phyloP scores from a whole-genome alignment of 2,329 filamentous ascomycete genomes.

The Graphium sp. region DNA sequence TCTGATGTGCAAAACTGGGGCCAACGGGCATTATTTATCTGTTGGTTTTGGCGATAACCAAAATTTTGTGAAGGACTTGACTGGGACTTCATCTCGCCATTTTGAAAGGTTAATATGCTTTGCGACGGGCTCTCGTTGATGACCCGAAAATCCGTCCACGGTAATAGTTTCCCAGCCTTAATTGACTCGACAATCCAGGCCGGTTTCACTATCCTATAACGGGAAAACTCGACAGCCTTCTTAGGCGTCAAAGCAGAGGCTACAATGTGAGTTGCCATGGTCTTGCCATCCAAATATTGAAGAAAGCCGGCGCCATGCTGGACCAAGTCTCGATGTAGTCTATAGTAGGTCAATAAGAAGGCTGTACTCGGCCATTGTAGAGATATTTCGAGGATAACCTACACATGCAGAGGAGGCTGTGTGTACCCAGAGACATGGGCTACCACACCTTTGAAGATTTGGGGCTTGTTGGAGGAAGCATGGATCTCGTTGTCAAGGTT shows the following conservation, averaged over 20 bases:
- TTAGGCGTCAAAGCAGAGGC: slow-evolving; percentile 81
- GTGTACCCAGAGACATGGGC: slow-evolving; percentile 93
- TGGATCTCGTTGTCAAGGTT: slow-evolving; percentile 76
- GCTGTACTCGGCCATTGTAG: too few species aligned
- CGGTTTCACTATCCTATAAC: slow-evolving; percentile 85
- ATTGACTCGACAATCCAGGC: slow-evolving; percentile 90
- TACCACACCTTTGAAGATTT: slow-evolving; percentile 81
- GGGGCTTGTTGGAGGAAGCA: slow-evolving; percentile 50
- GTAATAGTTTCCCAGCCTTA: slow-evolving; percentile 59
- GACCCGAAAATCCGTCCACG: slow-evolving; percentile 75
- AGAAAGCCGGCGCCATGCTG: slow-evolving; percentile 87
- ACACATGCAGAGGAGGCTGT: slow-evolving; percentile 75
- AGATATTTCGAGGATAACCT: slow-evolving; percentile 9
- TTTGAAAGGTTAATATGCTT: slow-evolving; percentile 49
- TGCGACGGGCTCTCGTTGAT: slow-evolving; percentile 74
- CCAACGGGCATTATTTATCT: too few species aligned
- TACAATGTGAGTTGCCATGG: slow-evolving; percentile 88
- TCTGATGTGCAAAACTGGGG: not conserved
- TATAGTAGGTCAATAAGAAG: slow-evolving; percentile 11
- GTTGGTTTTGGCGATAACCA: not conserved
- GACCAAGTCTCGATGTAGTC: slow-evolving; percentile 71
- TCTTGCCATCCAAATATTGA: slow-evolving; percentile 91
- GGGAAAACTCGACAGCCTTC: slow-evolving; percentile 74
- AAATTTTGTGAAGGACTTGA: slow-evolving; percentile 25
- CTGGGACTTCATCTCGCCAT: slow-evolving; percentile 50